Base-by-base conservation (phyloP, 805 yeast species). In the Wickerhamiella cacticola region DNA sequence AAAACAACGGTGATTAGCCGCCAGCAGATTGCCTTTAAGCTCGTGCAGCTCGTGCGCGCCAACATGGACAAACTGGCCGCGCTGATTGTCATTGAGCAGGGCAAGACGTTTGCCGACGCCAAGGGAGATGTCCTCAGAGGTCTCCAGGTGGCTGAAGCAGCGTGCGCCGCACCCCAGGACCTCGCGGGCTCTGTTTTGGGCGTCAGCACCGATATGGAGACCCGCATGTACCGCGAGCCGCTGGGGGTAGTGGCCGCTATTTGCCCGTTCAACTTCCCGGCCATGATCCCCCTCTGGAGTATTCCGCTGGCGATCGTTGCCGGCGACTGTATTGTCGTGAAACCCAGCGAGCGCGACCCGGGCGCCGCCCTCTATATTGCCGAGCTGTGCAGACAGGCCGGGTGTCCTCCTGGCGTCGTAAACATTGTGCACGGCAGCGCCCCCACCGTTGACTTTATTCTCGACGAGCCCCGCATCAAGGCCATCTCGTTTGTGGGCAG, bases 181-280 rank as follows among this genome's bases (percentile, higher is more conserved):
- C 65, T 79, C 54, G 73, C 75, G 59, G 87, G 85, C 18, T 68
- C 69, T 40, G 68, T 75, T 22, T 69, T 81, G 49, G 86, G 79
- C 58, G 87, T 80, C 15, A 74, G 85, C 26, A 68, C 72, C 15
- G 82, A 79, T 56, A 80, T 80, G 87, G 86, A 80, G 61, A 81
- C 88, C 25, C 72, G 78, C 56, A 78, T 79, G 82, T 78, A 75
- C 59, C 74, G 87, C 56, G 67, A 63, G 52, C 85, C 85, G 39
- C 67, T 80, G 51, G 89, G 89, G 26, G 83, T 81, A 6, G 75
- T 81, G 51, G 86, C 80, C 13, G 81, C 87, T 21, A 82, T 81
- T 57, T 76, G 82, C 54, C 89, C 89, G 18, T 81, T 81, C 69
- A 81, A 81, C 67, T 81, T 81, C 75, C 89, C 89, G 22, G 88